Evolutionary conservation across 192 early-diverging fungal species (phyloP).

Genomic region (Entomortierella lignicola): DNA sequence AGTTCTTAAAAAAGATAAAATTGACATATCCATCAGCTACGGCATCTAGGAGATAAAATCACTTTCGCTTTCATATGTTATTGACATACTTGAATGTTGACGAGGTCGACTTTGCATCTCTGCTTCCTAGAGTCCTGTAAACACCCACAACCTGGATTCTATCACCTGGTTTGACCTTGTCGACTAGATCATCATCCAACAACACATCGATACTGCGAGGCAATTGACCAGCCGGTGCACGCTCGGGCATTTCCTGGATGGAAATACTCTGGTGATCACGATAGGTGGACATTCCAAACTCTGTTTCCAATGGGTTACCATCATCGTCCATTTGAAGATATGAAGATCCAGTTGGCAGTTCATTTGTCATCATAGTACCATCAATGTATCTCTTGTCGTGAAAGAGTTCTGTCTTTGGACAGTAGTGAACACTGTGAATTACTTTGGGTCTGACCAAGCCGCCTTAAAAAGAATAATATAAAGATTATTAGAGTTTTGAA

Average conservation of each 20-base stretch:
- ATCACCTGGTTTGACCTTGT: conserved; percentile 96
- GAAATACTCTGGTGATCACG: conserved; percentile 93
- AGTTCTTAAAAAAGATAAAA: conserved; percentile 75
- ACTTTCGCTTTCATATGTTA: background rate
- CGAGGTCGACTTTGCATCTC: conserved; percentile 76
- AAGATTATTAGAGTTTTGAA: background rate
- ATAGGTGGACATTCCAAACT: conserved; percentile 92
- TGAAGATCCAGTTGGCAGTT: conserved; percentile 76
- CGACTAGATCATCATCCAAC: conserved; percentile 96
- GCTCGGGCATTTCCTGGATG: conserved; percentile 99
- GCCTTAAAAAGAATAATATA: conserved; percentile 57
- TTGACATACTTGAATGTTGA: conserved; percentile 82
- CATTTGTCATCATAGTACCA: conserved; percentile 78
- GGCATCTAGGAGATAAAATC: background rate
- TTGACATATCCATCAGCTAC: too few species aligned
- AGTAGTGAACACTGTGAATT: conserved; percentile 90
- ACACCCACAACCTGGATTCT: conserved; percentile 94
- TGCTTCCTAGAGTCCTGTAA: conserved; percentile 88
- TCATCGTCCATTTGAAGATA: conserved; percentile 97
- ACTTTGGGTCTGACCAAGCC: conserved; percentile 98
- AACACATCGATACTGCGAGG: conserved; percentile 95
- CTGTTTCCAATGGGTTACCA: conserved; percentile 91
- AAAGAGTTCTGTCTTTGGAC: conserved; percentile 85
- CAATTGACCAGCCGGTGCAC: conserved; percentile 93
- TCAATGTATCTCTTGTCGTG: conserved; percentile 89